Conservation (phyloP, 2,329 filamentous ascomycete genomes). For the Nigrospora sphaerica region DNA sequence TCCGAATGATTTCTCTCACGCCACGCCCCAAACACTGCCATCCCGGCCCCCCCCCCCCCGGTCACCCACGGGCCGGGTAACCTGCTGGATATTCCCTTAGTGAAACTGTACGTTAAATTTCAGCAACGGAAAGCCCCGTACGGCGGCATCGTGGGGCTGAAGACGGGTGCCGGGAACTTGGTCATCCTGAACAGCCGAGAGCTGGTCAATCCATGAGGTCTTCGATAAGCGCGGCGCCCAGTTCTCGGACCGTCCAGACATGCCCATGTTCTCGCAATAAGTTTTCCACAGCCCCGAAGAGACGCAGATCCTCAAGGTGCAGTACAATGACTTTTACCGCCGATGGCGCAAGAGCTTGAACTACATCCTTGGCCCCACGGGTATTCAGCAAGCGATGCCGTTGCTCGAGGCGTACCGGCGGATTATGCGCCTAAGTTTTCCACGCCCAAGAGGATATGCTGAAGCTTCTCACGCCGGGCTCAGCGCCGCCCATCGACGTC, state of each 20-base stretch:
- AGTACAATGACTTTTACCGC: slow-evolving; percentile 4
- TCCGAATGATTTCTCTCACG: too few relatives aligned
- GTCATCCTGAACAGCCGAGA: slow-evolving; percentile 1
- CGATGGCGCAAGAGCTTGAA: slow-evolving; percentile 4
- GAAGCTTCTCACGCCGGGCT: slow-evolving; percentile 3
- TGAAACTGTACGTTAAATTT: slow-evolving; percentile 4
- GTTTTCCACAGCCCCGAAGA: slow-evolving; percentile 1
- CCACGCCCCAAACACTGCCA: background rate
- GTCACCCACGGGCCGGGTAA: slow-evolving; percentile 2
- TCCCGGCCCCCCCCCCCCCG: slow-evolving; percentile 2
- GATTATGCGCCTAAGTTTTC: slow-evolving; percentile 2
- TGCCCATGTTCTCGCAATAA: slow-evolving; percentile 1
- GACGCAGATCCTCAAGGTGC: background rate
- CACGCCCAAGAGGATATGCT: slow-evolving; percentile 4
- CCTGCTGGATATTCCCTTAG: background rate
- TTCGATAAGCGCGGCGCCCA: slow-evolving; percentile 4
- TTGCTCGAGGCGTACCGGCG: slow-evolving; percentile 2
- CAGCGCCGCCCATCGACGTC: slow-evolving; percentile 8
- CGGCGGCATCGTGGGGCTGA: slow-evolving; percentile 2
- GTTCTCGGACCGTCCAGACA: slow-evolving; percentile 2
- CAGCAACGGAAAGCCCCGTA: background rate
- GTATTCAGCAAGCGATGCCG: slow-evolving; percentile 2
- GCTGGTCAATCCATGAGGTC: background rate
- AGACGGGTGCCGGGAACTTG: slow-evolving; percentile 1
- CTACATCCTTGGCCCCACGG: background rate